Conservation (phyloP, 306 rosid species). For the Vigna reflexopilosa region DNA sequence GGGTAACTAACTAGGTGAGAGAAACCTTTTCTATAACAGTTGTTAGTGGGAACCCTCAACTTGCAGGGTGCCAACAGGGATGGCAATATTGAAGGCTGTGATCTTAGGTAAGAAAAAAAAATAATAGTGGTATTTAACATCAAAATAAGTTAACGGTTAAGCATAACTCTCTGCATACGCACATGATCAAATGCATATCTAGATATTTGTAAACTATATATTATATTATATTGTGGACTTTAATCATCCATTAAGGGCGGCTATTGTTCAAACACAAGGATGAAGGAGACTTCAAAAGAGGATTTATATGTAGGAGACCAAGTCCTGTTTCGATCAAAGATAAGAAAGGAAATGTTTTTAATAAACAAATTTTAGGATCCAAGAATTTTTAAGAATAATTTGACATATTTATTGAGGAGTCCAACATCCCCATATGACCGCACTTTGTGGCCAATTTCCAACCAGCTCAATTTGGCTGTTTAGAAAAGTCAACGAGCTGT, state of each 20-base stretch:
- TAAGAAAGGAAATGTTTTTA: not conserved
- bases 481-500: conserved; percentile 48
- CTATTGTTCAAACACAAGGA: conserved; percentile 41
- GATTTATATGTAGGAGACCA: conserved; percentile 14
- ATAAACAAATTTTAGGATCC: not conserved
- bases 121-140: not conserved
- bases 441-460: conserved; percentile 17
- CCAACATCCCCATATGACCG: conserved; percentile 33
- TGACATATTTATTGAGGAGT: conserved; percentile 14
- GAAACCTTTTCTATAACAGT: conserved; percentile 20
- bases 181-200: conserved; percentile 42
- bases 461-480: conserved; percentile 40
- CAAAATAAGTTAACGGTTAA: conserved; percentile 23
- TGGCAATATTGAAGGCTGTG: conserved; percentile 27
- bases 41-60: conserved; percentile 42
- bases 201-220: conserved; percentile 24
- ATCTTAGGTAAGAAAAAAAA: not conserved
- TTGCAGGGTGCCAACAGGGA: conserved; percentile 30
- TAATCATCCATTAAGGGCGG: conserved; percentile 41
- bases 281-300: not conserved
- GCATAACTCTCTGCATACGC: conserved; percentile 39
- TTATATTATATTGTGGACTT: conserved; percentile 22
- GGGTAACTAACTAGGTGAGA: conserved; percentile 29
- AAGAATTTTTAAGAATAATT: conserved; percentile 9
- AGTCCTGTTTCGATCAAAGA: not conserved